A percentile compares a stretch with the other conserved stretches of the same genome.
Evolutionary conservation across 495 filamentous ascomycete species (phyloP).

Genomic region (Talaromyces proteolyticus): DNA sequence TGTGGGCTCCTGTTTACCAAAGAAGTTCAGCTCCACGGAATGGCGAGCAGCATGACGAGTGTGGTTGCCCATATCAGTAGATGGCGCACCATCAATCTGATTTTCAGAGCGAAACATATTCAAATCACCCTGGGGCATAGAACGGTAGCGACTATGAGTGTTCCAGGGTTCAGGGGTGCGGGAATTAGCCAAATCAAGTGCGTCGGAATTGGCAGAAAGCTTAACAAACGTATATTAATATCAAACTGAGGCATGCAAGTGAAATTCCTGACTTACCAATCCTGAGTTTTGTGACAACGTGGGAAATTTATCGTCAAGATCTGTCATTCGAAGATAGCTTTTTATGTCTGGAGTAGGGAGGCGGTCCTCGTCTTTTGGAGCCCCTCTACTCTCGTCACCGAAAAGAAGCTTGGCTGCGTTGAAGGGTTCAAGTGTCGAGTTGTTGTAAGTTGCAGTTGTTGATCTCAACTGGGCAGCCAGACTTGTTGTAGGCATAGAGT

Average conservation of each 20-base stretch:
- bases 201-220: conserved; percentile 77
- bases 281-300: conserved; percentile 64
- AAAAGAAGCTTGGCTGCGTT: conserved; percentile 82
- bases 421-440: conserved; percentile 54
- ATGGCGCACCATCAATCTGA: conserved; percentile 17
- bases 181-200: conserved; percentile 72
- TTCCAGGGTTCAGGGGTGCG: conserved; percentile 65
- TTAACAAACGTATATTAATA: conserved; percentile 29
- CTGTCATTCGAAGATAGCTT: conserved; percentile 65
- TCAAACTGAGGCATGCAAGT: not conserved
- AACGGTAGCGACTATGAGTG: conserved; percentile 65
- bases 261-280: conserved; percentile 50
- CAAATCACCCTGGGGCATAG: conserved; percentile 59
- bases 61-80: conserved; percentile 9
- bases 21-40: conserved; percentile 52
- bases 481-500: conserved; percentile 79
- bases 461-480: conserved; percentile 53
- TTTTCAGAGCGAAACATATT: conserved; percentile 30
- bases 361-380: conserved; percentile 42
- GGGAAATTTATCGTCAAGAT: conserved; percentile 77
- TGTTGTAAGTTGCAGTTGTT: conserved; percentile 36
- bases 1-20: conserved; percentile 18
- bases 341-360: conserved; percentile 58
- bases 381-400: conserved; percentile 53
- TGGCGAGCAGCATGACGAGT: conserved; percentile 34